Evolutionary conservation across 306 rosid genomes (phyloP).

Genomic region (Sicyos baderoa): DNA sequence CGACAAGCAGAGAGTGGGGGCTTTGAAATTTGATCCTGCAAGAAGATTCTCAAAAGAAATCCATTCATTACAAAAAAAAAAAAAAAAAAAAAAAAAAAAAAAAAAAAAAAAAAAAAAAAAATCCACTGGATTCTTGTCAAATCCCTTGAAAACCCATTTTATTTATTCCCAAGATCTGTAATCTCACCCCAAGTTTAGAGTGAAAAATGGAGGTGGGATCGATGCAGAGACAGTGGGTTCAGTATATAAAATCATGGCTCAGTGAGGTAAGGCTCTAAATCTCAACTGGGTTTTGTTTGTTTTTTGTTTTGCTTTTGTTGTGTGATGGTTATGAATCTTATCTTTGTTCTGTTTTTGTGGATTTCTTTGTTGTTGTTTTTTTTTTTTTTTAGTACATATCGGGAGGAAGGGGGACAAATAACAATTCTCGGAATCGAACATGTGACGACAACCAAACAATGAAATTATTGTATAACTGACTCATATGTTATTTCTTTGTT

Average conservation of each 20-base stretch:
- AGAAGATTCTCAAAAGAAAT: not conserved
- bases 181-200: conserved; percentile 16
- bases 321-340: not conserved
- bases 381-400: too few relatives aligned
- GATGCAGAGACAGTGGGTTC: conserved; percentile 86
- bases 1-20: conserved; percentile 1
- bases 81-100: not conserved
- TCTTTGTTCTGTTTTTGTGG: conserved; percentile 14
- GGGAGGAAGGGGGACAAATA: too few relatives aligned
- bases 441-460: too few relatives aligned
- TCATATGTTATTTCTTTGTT: not conserved
- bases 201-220: conserved; percentile 71
- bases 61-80: not conserved
- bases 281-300: conserved; percentile 8
- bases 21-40: not conserved
- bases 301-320: not conserved
- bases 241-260: conserved; percentile 60
- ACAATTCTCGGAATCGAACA: too few relatives aligned
- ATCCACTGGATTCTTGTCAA: not conserved
- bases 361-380: not conserved
- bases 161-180: conserved; percentile 35
- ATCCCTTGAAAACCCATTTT: conserved; percentile 10
- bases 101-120: too few relatives aligned
- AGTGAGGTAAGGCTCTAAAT: conserved; percentile 45
- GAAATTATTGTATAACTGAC: too few relatives aligned